phyloP scores from a whole-genome alignment of 2,329 filamentous ascomycete species.

The Kalaharituber pfeilii region DNA sequence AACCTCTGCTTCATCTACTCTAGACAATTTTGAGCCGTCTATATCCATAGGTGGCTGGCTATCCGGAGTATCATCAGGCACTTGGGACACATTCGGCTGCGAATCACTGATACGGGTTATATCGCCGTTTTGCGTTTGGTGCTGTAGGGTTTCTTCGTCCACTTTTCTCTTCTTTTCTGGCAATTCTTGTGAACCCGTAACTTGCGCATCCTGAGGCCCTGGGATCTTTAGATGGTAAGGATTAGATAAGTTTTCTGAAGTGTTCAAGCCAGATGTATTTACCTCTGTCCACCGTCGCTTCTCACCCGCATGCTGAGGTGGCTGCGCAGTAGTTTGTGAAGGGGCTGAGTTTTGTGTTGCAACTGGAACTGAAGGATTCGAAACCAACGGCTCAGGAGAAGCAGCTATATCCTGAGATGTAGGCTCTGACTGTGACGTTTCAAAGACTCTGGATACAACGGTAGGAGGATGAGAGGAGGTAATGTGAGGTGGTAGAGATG shows the following conservation, averaged over 20 bases:
- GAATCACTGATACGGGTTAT: slow-evolving; percentile 12
- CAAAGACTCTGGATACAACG: too few species aligned
- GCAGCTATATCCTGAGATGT: too few species aligned
- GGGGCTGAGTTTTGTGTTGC: too few species aligned
- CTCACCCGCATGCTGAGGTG: not conserved
- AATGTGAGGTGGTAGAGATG: too few species aligned
- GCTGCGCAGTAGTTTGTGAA: not conserved
- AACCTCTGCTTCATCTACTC: too few species aligned
- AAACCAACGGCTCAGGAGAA: too few species aligned
- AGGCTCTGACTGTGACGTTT: too few species aligned
- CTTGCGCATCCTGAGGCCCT: not conserved
- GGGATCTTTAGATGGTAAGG: too few species aligned
- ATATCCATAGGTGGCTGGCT: not conserved
- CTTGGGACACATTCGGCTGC: slow-evolving; percentile 3
- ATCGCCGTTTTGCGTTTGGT: slow-evolving; percentile 1
- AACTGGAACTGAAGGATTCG: too few species aligned
- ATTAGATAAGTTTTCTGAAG: too few species aligned
- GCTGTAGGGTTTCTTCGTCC: not conserved
- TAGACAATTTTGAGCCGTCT: not conserved
- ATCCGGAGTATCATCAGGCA: not conserved
- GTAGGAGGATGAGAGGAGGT: too few species aligned
- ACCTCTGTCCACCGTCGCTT: slow-evolving; percentile 15
- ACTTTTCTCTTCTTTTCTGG: slow-evolving; percentile 1
- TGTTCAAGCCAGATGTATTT: not conserved
- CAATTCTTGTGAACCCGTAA: not conserved